phyloP scores from a whole-genome alignment of 192 early-diverging fungal genomes.

The Linnemannia schmuckeri region DNA sequence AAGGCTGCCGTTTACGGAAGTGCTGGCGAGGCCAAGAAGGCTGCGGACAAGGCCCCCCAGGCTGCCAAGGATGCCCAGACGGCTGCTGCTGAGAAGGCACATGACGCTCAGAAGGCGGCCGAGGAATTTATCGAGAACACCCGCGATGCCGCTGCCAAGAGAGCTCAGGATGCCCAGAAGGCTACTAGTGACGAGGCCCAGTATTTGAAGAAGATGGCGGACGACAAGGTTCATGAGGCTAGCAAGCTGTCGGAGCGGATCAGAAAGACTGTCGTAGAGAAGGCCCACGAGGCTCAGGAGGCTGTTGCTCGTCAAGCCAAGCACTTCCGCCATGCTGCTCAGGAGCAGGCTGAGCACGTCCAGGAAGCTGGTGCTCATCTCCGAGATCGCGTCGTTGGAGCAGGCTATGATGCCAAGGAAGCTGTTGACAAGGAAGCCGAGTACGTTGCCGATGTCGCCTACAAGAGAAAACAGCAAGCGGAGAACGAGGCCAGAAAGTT shows the following conservation, averaged over 20 bases:
- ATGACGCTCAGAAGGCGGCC: constrained; percentile 22
- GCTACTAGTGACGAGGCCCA: constrained; percentile 27
- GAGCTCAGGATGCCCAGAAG: constrained; percentile 40
- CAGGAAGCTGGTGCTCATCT: constrained; percentile 28
- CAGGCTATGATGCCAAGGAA: constrained; percentile 18
- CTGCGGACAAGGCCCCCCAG: not conserved
- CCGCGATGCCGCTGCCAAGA: constrained; percentile 20
- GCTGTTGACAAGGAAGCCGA: constrained; percentile 21
- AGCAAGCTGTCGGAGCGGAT: constrained; percentile 35
- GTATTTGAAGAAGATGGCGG: constrained; percentile 15
- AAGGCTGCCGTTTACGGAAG: constrained; percentile 10
- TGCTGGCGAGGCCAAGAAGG: constrained; percentile 16
- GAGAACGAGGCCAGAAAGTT: constrained; percentile 22
- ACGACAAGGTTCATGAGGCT: constrained; percentile 31
- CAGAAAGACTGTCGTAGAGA: constrained; percentile 35
- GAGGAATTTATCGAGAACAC: constrained; percentile 24
- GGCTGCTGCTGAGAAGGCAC: constrained; percentile 16
- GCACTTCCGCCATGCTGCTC: constrained; percentile 15
- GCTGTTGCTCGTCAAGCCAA: constrained; percentile 25
- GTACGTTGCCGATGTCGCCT: constrained; percentile 6
- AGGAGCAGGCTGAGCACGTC: constrained; percentile 13
- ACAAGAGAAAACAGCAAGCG: constrained; percentile 21
- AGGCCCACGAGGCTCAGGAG: constrained; percentile 41
- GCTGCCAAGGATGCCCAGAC: not conserved
- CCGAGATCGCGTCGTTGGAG: constrained; percentile 1